Evolutionary conservation across 371 early-diverging fungal genomes (phyloP).

Genomic region (Mucor indicus): DNA sequence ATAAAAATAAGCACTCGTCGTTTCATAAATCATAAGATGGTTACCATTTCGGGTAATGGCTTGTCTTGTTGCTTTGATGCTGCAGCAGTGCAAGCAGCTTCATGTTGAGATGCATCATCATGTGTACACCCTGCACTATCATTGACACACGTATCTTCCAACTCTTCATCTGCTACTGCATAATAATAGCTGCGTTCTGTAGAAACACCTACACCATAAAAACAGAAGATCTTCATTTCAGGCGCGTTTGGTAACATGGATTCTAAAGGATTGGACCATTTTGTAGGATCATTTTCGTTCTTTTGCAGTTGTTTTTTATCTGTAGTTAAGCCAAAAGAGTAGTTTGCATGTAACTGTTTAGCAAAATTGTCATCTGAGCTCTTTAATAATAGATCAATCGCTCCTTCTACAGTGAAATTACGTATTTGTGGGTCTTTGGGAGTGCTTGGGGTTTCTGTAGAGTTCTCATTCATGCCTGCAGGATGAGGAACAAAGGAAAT

Average conservation of each 20-base stretch:
- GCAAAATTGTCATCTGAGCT: constrained; percentile 51
- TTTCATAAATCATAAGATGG: too few species aligned
- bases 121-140: constrained; percentile 1
- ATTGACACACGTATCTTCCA: not conserved
- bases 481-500: constrained; percentile 33
- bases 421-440: constrained; percentile 11
- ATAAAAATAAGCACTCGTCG: not conserved
- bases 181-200: constrained; percentile 86
- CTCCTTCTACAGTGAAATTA: constrained; percentile 54
- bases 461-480: constrained; percentile 13
- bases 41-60: not conserved
- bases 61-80: not conserved
- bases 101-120: not conserved
- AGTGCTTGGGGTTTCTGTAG: constrained; percentile 2
- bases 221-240: constrained; percentile 75
- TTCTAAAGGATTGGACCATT: constrained; percentile 89
- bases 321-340: constrained; percentile 65
- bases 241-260: constrained; percentile 43
- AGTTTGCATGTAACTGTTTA: constrained; percentile 52
- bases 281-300: constrained; percentile 52
- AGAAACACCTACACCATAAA: constrained; percentile 80
- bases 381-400: constrained; percentile 52
- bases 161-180: constrained; percentile 13
- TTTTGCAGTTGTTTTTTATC: constrained; percentile 51
- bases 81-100: not conserved